Conservation (phyloP, 805 yeast species). For the Scheffersomyces amazonensis region DNA sequence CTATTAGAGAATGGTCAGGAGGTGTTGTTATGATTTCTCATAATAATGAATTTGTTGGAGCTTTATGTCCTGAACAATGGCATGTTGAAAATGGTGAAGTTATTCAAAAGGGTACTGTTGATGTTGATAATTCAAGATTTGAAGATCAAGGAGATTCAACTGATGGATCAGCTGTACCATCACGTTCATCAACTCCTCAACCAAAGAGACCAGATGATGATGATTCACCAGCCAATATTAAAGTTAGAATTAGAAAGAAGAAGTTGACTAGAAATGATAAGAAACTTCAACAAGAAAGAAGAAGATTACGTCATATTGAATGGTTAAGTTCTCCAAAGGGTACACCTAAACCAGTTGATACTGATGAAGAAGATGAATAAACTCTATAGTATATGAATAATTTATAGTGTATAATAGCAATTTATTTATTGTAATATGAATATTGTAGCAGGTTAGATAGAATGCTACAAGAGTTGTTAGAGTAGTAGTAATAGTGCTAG, state of each 20-base stretch:
- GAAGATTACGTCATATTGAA: constrained; percentile 89
- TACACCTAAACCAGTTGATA: constrained; percentile 89
- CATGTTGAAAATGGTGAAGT: constrained; percentile 88
- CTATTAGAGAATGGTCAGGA: constrained; percentile 97
- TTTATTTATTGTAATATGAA: too few relatives aligned
- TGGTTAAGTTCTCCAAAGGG: constrained; percentile 98
- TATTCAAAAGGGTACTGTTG: constrained; percentile 77
- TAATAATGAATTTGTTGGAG: constrained; percentile 95
- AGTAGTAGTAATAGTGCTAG: too few relatives aligned
- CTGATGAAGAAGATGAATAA: constrained; percentile 81
- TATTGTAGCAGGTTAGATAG: too few relatives aligned
- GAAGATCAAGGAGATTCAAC: constrained; percentile 67
- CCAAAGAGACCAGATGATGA: constrained; percentile 58
- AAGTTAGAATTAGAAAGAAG: constrained; percentile 90
- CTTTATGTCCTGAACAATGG: constrained; percentile 98
- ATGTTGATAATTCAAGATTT: constrained; percentile 73
- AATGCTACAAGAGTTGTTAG: too few relatives aligned
- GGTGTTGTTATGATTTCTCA: constrained; percentile 99
- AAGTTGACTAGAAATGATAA: constrained; percentile 96
- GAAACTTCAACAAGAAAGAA: constrained; percentile 87
- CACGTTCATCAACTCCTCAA: constrained; percentile 18
- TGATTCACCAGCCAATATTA: constrained; percentile 94
- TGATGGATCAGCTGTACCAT: constrained; percentile 45
- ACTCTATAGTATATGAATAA: neutral
- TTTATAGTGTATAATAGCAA: neutral